Percentiles rank a stretch among this genome's conserved stretches.
phyloP scores from a whole-genome alignment of 2,329 filamentous ascomycete species.

The Aspergillus cejpii region DNA sequence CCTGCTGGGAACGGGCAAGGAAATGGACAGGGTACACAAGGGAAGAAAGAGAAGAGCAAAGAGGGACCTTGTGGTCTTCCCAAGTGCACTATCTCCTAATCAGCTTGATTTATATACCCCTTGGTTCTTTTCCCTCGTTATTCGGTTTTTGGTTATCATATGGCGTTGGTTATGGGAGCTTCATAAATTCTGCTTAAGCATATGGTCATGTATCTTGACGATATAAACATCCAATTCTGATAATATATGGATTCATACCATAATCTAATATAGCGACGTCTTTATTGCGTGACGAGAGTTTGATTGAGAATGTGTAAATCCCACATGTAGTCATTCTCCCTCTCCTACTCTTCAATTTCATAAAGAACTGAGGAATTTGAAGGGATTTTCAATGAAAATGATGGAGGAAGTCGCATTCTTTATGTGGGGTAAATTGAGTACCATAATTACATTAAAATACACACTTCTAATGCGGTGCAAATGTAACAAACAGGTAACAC shows the following conservation, averaged over 20 bases:
- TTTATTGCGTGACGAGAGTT: too few species aligned
- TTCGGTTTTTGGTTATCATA: slow-evolving; percentile 8
- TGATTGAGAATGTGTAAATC: too few species aligned
- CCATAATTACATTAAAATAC: background rate
- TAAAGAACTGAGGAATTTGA: too few species aligned
- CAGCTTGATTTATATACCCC: slow-evolving; percentile 7
- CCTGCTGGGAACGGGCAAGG: slow-evolving; percentile 25
- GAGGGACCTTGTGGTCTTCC: slow-evolving; percentile 71
- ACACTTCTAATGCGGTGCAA: background rate
- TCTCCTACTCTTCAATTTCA: too few species aligned
- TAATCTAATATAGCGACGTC: too few species aligned
- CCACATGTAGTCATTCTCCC: too few species aligned
- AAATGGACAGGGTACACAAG: slow-evolving; percentile 26
- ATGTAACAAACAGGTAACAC: slow-evolving; percentile 5
- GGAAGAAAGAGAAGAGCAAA: slow-evolving; percentile 44
- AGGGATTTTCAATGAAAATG: too few species aligned
- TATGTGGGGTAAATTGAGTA: slow-evolving; percentile 3
- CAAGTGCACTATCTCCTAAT: slow-evolving; percentile 61
- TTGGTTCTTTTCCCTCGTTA: slow-evolving; percentile 6
- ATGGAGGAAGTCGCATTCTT: too few species aligned
- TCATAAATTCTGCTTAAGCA: background rate
- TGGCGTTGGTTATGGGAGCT: background rate
- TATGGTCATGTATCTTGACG: background rate
- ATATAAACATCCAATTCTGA: too few species aligned
- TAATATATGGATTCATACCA: too few species aligned